A percentile compares a stretch with the other conserved stretches of the same genome.
phyloP scores from a whole-genome alignment of 2,329 filamentous ascomycete species.

The Colletotrichum australisinense region DNA sequence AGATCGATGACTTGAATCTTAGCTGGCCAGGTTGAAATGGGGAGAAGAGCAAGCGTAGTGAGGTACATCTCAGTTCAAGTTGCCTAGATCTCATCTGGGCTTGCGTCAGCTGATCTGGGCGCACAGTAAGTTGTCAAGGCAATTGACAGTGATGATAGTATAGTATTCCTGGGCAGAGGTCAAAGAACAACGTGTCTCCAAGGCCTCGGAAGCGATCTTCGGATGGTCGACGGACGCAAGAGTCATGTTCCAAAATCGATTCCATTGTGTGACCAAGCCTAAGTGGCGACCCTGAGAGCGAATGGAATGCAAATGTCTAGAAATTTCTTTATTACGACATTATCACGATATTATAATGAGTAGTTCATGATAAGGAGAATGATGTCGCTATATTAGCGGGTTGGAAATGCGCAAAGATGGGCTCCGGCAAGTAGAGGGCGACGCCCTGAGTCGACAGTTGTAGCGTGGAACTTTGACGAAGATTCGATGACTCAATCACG shows the following conservation, averaged over 20 bases:
- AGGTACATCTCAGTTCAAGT: not conserved
- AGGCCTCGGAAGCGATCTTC: not conserved
- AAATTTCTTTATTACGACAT: not conserved
- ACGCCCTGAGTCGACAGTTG: not conserved
- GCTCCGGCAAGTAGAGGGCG: not conserved
- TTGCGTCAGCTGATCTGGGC: not conserved
- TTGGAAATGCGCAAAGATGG: not conserved
- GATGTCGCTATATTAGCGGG: not conserved
- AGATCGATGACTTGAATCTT: not conserved
- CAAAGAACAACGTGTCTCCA: not conserved
- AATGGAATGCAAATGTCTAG: not conserved
- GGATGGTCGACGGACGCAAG: not conserved
- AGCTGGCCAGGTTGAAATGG: not conserved
- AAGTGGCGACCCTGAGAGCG: not conserved
- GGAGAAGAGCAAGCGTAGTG: not conserved
- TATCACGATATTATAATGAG: not conserved
- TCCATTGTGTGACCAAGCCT: not conserved
- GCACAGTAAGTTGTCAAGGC: not conserved
- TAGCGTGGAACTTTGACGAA: slow-evolving; percentile 5
- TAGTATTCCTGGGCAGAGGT: not conserved
- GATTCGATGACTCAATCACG: slow-evolving; percentile 9
- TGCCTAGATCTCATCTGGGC: not conserved
- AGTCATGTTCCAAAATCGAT: not conserved
- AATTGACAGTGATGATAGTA: not conserved
- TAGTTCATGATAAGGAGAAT: not conserved